phyloP scores from a whole-genome alignment of 352 stramenopile species.

The Thraustotheca clavata region DNA sequence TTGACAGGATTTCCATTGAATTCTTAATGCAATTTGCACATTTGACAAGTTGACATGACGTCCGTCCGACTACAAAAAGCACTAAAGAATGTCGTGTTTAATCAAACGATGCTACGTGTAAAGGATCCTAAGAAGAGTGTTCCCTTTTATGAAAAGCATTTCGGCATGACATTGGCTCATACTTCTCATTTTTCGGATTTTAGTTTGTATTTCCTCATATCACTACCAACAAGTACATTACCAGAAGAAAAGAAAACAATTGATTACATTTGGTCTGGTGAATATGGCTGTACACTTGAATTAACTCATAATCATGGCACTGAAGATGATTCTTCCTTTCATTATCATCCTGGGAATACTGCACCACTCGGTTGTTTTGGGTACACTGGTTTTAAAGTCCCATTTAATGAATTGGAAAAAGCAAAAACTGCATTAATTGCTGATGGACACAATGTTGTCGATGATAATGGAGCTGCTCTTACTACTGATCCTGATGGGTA shows the following conservation, averaged over 20 bases:
- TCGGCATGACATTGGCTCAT: conserved; percentile 78
- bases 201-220: conserved; percentile 82
- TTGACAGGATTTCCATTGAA: too few relatives aligned
- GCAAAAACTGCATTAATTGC: not conserved
- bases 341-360: conserved; percentile 19
- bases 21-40: not conserved
- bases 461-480: not conserved
- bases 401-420: not conserved
- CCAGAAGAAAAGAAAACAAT: conserved; percentile 24
- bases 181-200: conserved; percentile 79
- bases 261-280: conserved; percentile 25
- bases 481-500: conserved; percentile 17
- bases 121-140: conserved; percentile 26
- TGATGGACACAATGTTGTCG: not conserved
- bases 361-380: conserved; percentile 7
- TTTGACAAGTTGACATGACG: not conserved
- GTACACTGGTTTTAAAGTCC: conserved; percentile 19
- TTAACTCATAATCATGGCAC: conserved; percentile 90
- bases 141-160: conserved; percentile 32
- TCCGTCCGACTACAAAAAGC: conserved; percentile 18
- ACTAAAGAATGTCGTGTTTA: conserved; percentile 47
- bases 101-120: conserved; percentile 30
- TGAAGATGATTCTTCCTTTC: conserved; percentile 61
- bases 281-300: conserved; percentile 49
- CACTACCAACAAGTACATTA: conserved; percentile 25